Base-by-base conservation (phyloP, 2,329 filamentous ascomycete species). In the Aspergillus costaricaensis region DNA sequence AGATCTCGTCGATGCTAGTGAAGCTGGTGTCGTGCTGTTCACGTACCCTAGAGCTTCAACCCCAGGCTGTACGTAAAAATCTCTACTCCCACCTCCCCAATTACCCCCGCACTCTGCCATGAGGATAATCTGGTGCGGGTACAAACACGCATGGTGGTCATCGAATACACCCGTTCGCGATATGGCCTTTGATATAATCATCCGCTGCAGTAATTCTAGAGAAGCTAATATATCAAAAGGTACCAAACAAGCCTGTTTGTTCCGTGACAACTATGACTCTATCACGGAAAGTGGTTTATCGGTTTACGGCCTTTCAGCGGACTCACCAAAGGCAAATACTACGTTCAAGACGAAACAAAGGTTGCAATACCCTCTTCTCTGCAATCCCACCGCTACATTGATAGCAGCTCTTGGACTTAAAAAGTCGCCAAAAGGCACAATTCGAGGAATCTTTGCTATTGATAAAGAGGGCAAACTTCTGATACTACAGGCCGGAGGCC, bases 31-130 rank as follows among this genome's bases (percentile, higher is more conserved):
- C 47, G 91, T 96, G 36, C 81, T 98, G 30, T 97, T 99, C 77
- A 97, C 93, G 32, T 98, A 98, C 74, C 95, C 95, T 61, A 96
- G 91, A 80, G 95, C 95, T 12, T 95, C 90, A 27, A 99, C 95
- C 21, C 91, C 92, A 39, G 94, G 94, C 64, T 98, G 94, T 96
- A 87, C 86, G 91, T 76, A n/a, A 17, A 49, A 51, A 47, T 47
- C 21, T 49, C 53, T 47, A 19, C 51, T 41, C 25, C 17, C 32
- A 54, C 39, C n/a, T 47, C 27, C 6, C 54, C 38, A 8, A 8
- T 59, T 53, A 41, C 43, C 30, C 27, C 27, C 19, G 23, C 17
- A 41, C 14, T 23, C 8, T 25, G 9, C 15, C 23, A 19, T 23
- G 25, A 25, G 17, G n/a, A 19, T 32, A 9, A 19, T 55, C 43